Conservation (phyloP, 2,329 filamentous ascomycete genomes). For the Ilyonectria destructans region DNA sequence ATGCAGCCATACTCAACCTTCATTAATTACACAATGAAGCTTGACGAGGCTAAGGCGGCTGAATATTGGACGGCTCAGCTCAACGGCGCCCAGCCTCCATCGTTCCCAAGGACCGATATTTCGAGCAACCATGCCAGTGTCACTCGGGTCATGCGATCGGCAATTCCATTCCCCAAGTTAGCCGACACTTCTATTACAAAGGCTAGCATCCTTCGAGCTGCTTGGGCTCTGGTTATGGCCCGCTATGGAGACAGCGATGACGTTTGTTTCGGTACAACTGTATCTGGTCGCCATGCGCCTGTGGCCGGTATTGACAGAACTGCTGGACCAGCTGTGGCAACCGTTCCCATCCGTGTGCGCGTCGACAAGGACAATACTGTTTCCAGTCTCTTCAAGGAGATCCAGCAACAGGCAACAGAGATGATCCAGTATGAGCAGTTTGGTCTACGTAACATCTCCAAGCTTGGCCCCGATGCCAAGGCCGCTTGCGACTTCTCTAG, state of each 20-base stretch:
- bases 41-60: not conserved
- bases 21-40: constrained; percentile 10
- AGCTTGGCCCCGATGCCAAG: constrained; percentile 23
- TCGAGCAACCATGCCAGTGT: constrained; percentile 64
- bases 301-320: constrained; percentile 42
- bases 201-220: constrained; percentile 53
- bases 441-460: constrained; percentile 44
- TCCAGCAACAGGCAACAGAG: constrained; percentile 37
- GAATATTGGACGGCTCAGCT: constrained; percentile 18
- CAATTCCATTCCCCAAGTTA: not conserved
- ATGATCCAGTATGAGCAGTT: constrained; percentile 42
- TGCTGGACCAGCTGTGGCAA: constrained; percentile 56
- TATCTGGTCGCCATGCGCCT: constrained; percentile 56
- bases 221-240: constrained; percentile 67
- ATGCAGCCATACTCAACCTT: constrained; percentile 17
- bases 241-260: constrained; percentile 61
- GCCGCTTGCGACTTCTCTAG: constrained; percentile 49
- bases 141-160: constrained; percentile 56
- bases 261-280: constrained; percentile 61
- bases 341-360: constrained; percentile 59
- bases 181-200: constrained; percentile 24
- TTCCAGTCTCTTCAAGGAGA: constrained; percentile 15
- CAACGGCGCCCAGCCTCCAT: constrained; percentile 51
- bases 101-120: constrained; percentile 59
- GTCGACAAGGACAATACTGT: constrained; percentile 48